phyloP scores from a whole-genome alignment of 345 rosid species.

The Erysimum cheiranthoides region DNA sequence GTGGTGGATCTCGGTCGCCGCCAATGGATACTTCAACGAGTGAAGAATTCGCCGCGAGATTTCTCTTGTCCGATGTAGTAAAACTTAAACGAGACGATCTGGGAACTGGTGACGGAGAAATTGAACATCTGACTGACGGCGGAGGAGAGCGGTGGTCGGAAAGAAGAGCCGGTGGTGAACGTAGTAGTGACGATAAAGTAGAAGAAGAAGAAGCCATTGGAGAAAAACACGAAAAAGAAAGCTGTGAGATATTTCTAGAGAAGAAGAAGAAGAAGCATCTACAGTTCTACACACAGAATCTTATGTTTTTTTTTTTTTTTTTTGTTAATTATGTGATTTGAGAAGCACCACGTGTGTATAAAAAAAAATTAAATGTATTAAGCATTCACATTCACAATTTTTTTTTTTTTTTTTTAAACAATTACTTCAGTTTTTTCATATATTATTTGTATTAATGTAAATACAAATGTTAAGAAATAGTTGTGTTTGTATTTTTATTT shows the following conservation, averaged over 20 bases:
- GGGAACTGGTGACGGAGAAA: conserved; percentile 11
- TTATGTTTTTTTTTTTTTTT: too few species aligned
- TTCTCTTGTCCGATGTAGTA: conserved; percentile 26
- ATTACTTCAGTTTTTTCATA: too few species aligned
- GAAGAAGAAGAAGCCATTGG: conserved; percentile 40
- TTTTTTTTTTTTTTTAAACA: too few species aligned
- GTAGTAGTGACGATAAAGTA: conserved; percentile 2
- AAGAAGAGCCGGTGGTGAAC: conserved; percentile 30
- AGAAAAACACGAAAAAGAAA: neutral
- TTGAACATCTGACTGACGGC: neutral
- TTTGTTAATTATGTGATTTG: conserved; percentile 36
- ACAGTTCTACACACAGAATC: neutral
- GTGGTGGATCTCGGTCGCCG: conserved; percentile 48
- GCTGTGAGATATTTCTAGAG: conserved; percentile 42
- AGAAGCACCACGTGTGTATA: neutral
- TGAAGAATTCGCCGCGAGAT: conserved; percentile 48
- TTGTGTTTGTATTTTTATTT: too few species aligned
- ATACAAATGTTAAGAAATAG: too few species aligned
- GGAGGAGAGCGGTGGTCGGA: conserved; percentile 29
- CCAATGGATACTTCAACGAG: conserved; percentile 53
- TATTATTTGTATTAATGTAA: too few species aligned
- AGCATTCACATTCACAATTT: too few species aligned
- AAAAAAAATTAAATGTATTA: too few species aligned
- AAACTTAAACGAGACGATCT: conserved; percentile 12
- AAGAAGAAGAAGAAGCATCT: conserved; percentile 18